phyloP scores from a whole-genome alignment of 441 rosid species.

The Arabidopsis lyrata region DNA sequence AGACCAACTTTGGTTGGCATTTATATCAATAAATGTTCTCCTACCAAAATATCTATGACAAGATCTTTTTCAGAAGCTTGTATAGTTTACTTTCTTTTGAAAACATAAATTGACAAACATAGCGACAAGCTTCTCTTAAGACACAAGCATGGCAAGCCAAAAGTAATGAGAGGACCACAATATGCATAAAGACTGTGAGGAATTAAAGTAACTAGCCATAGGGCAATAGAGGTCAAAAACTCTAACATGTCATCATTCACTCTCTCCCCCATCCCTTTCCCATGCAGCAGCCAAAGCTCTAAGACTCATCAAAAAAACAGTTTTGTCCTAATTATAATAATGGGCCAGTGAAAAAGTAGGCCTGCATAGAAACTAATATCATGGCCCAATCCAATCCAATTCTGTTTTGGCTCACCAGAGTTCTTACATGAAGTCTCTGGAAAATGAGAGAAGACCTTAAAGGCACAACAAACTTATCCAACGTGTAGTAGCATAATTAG shows the following conservation, averaged over 20 bases:
- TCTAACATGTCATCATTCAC: constrained; percentile 27
- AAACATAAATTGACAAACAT: constrained; percentile 33
- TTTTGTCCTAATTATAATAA: constrained; percentile 1
- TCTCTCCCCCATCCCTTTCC: constrained; percentile 43
- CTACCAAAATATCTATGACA: constrained; percentile 29
- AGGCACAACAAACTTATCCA: constrained; percentile 6
- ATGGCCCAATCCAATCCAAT: constrained; percentile 31
- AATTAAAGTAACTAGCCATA: constrained; percentile 28
- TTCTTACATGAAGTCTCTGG: constrained; percentile 43
- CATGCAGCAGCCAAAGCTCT: constrained; percentile 43
- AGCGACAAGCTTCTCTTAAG: constrained; percentile 38
- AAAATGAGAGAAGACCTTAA: constrained; percentile 40
- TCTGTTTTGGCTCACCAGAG: not conserved
- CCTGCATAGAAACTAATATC: constrained; percentile 13
- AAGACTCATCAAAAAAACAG: constrained; percentile 1
- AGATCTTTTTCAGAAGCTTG: constrained; percentile 29
- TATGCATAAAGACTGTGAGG: constrained; percentile 6
- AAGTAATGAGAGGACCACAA: constrained; percentile 47
- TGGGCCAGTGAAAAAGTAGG: constrained; percentile 21
- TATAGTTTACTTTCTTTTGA: constrained; percentile 12
- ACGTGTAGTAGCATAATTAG: constrained; percentile 36
- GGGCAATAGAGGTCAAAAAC: constrained; percentile 35
- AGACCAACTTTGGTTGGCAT: constrained; percentile 45
- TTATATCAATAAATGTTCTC: constrained; percentile 38
- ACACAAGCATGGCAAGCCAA: constrained; percentile 44